These are phyloP conservation scores for Rhodamnia argentea DNA, from an alignment of 345 rosid species.

Conservation along the genomic window DNA sequence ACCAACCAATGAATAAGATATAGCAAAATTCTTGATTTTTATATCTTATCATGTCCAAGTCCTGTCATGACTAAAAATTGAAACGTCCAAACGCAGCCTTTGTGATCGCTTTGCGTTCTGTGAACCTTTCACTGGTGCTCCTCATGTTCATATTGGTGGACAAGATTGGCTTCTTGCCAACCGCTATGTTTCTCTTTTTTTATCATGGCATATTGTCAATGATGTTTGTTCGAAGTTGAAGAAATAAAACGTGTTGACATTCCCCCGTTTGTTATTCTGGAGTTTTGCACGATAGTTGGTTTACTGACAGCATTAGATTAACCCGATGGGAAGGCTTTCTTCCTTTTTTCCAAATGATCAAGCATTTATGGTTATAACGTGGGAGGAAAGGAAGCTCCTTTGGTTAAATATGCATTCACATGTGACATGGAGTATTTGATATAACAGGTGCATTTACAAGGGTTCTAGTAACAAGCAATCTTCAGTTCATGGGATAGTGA, in stretches of 20 bases:
- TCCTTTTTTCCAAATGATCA: background rate
- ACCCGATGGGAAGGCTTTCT: background rate
- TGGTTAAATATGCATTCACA: background rate
- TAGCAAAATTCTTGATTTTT: too few species aligned
- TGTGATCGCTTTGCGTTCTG: background rate
- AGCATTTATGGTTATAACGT: background rate
- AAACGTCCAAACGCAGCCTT: too few species aligned
- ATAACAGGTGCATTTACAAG: background rate
- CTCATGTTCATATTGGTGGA: background rate
- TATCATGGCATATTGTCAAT: background rate
- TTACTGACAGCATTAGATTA: background rate
- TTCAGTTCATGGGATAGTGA: background rate
- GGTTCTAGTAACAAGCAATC: background rate
- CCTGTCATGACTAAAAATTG: too few species aligned
- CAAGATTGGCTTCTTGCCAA: background rate
- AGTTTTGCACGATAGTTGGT: background rate
- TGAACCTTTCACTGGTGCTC: background rate
- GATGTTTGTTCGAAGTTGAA: background rate
- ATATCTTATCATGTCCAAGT: too few species aligned
- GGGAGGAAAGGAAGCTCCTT: background rate
- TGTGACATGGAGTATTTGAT: background rate
- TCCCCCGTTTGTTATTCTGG: background rate
- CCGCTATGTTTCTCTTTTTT: background rate
- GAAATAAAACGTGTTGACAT: background rate
- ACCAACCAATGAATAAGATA: too few species aligned